These are phyloP conservation scores for Lentinus brumalis DNA, from an alignment of 768 basidiomycete genomes.

Conservation along the genomic window DNA sequence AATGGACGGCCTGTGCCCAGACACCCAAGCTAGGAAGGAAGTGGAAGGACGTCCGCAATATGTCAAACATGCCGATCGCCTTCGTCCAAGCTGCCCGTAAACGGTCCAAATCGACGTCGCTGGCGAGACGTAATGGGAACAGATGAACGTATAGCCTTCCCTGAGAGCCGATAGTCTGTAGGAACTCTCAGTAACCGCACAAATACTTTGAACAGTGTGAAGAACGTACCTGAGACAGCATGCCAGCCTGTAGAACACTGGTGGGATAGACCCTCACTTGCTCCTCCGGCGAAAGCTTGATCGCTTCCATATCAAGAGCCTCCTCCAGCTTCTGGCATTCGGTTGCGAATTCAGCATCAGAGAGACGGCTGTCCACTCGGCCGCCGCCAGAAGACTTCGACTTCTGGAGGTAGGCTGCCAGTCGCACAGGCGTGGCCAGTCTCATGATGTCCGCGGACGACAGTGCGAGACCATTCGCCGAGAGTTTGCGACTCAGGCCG, in stretches of 20 bases:
- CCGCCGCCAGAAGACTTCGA: neutral
- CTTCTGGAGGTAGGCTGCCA: slow-evolving; percentile 7
- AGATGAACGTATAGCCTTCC: slow-evolving; percentile 36
- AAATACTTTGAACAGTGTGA: too few relatives aligned
- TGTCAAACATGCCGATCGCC: slow-evolving; percentile 35
- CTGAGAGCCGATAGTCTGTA: slow-evolving; percentile 31
- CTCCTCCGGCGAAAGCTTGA: slow-evolving; percentile 34
- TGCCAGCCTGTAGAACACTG: slow-evolving; percentile 49
- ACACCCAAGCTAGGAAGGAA: slow-evolving; percentile 38
- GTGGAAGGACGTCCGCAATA: slow-evolving; percentile 52
- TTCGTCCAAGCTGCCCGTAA: slow-evolving; percentile 41
- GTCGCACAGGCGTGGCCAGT: slow-evolving; percentile 8
- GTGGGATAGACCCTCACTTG: slow-evolving; percentile 39
- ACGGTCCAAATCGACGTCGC: slow-evolving; percentile 27
- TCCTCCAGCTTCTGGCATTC: slow-evolving; percentile 7
- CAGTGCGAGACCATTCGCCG: slow-evolving; percentile 34
- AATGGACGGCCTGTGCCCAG: slow-evolving; percentile 35
- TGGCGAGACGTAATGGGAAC: slow-evolving; percentile 29
- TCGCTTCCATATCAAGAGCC: slow-evolving; percentile 19
- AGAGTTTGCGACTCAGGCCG: slow-evolving; percentile 40
- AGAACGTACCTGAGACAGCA: slow-evolving; percentile 47
- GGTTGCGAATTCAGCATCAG: slow-evolving; percentile 1
- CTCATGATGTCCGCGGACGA: slow-evolving; percentile 41
- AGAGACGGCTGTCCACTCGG: neutral
- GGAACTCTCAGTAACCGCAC: neutral